A percentile compares a stretch with the other conserved stretches of the same genome.
Evolutionary conservation across 2,329 filamentous ascomycete genomes (phyloP).

Genomic region (Ramularia collo-cygni): DNA sequence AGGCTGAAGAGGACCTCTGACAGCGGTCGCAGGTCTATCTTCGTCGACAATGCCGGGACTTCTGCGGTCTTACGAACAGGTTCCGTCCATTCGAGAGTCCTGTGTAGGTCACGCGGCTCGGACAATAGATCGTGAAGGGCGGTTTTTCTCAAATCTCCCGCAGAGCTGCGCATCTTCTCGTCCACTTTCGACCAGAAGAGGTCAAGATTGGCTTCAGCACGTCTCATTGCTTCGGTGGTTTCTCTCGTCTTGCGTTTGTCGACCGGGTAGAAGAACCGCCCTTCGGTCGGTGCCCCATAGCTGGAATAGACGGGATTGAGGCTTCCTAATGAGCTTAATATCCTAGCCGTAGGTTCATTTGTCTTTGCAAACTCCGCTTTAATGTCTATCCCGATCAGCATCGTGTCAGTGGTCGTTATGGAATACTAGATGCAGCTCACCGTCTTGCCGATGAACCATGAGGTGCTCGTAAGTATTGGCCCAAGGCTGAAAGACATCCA

Average conservation of each 20-base stretch:
- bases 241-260: constrained; percentile 10
- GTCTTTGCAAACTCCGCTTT: neutral
- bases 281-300: constrained; percentile 1
- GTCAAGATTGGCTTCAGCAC: constrained; percentile 6
- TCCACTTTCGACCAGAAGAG: constrained; percentile 12
- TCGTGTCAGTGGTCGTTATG: too few species aligned
- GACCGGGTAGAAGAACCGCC: constrained; percentile 6
- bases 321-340: too few species aligned
- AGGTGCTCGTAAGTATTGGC: constrained; percentile 35
- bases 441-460: constrained; percentile 19
- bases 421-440: too few species aligned
- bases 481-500: constrained; percentile 47
- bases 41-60: constrained; percentile 5
- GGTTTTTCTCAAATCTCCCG: too few species aligned
- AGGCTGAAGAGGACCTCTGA: constrained; percentile 23
- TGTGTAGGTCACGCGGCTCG: constrained; percentile 8
- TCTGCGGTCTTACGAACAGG: too few species aligned
- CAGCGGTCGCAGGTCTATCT: constrained; percentile 8
- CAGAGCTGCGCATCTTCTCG: neutral
- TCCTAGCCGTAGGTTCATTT: too few species aligned
- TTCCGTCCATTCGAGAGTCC: constrained; percentile 13
- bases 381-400: neutral
- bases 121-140: constrained; percentile 2
- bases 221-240: constrained; percentile 7
- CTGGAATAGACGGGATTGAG: too few species aligned